Percentiles rank a stretch among this genome's conserved stretches.
These are phyloP conservation scores for Nakaseomyces bracarensis DNA, from an alignment of 1,139 yeast genomes.

Conservation along the genomic window DNA sequence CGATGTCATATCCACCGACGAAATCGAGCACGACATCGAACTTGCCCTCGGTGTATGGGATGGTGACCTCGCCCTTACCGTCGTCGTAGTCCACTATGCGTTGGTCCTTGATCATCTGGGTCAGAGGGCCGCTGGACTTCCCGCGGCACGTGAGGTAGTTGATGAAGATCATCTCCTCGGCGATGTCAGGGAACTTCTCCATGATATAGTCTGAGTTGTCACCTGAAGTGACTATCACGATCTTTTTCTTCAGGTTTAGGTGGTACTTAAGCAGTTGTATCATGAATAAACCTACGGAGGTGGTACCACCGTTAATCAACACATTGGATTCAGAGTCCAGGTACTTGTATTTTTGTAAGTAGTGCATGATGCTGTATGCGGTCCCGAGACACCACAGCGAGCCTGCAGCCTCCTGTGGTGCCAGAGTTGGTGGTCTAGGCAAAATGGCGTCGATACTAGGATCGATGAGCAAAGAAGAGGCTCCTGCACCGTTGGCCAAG, in stretches of 20 bases:
- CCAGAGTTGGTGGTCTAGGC: conserved; percentile 42
- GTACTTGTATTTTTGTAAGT: conserved; percentile 23
- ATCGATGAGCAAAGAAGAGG: conserved; percentile 43
- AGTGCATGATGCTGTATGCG: conserved; percentile 41
- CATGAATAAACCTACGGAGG: conserved; percentile 59
- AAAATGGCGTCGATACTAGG: conserved; percentile 37
- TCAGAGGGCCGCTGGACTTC: conserved; percentile 26
- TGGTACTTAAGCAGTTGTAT: conserved; percentile 48
- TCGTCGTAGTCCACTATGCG: conserved; percentile 27
- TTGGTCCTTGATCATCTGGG: conserved; percentile 24
- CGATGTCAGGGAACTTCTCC: conserved; percentile 24
- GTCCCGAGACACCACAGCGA: conserved; percentile 47
- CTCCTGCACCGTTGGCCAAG: conserved; percentile 43
- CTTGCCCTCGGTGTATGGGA: conserved; percentile 31
- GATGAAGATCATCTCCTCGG: conserved; percentile 27
- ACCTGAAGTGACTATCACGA: conserved; percentile 39
- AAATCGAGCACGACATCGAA: conserved; percentile 42
- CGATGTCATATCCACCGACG: conserved; percentile 40
- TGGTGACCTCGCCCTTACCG: conserved; percentile 22
- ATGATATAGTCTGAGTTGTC: conserved; percentile 30
- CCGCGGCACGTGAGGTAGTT: conserved; percentile 28
- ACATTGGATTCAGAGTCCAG: conserved; percentile 33
- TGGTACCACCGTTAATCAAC: conserved; percentile 63
- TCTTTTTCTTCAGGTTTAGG: conserved; percentile 37
- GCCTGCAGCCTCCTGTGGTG: conserved; percentile 52